Percentiles rank a stretch among this genome's conserved stretches.
phyloP scores from a whole-genome alignment of 2,329 filamentous ascomycete genomes.

The Exophiala oligosperma region DNA sequence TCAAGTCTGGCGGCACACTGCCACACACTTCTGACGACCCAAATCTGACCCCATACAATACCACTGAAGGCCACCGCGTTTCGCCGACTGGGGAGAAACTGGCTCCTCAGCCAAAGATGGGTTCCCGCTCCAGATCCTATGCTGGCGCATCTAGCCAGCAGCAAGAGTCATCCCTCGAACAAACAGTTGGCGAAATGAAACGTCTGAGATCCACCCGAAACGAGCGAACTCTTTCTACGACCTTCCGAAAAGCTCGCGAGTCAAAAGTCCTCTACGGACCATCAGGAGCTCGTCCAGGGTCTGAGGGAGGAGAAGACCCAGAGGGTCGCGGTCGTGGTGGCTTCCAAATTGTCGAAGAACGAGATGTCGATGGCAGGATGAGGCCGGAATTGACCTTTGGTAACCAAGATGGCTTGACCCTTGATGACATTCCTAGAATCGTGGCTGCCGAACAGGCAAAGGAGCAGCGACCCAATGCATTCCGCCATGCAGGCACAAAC shows the following conservation, averaged over 20 bases:
- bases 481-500: conserved; percentile 73
- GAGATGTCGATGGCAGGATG: conserved; percentile 66
- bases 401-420: conserved; percentile 83
- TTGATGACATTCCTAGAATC: conserved; percentile 95
- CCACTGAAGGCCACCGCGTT: conserved; percentile 62
- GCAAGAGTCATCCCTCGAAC: conserved; percentile 80
- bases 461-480: conserved; percentile 80
- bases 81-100: conserved; percentile 50
- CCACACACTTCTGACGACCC: conserved; percentile 75
- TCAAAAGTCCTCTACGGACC: conserved; percentile 92
- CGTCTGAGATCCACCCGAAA: conserved; percentile 88
- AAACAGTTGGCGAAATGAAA: conserved; percentile 92
- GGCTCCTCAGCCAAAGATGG: conserved; percentile 59
- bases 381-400: conserved; percentile 82
- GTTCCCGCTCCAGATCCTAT: conserved; percentile 73
- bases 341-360: conserved; percentile 80
- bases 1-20: conserved; percentile 79
- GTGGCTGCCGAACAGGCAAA: conserved; percentile 93
- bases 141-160: conserved; percentile 60
- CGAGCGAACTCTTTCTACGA: conserved; percentile 91
- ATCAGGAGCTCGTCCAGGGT: conserved; percentile 71
- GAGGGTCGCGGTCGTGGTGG: conserved; percentile 36
- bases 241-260: conserved; percentile 83
- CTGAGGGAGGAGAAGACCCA: conserved; percentile 63
- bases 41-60: conserved; percentile 66